Conservation (phyloP, 1,284 basidiomycete genomes). For the Schizophyllum amplum region DNA sequence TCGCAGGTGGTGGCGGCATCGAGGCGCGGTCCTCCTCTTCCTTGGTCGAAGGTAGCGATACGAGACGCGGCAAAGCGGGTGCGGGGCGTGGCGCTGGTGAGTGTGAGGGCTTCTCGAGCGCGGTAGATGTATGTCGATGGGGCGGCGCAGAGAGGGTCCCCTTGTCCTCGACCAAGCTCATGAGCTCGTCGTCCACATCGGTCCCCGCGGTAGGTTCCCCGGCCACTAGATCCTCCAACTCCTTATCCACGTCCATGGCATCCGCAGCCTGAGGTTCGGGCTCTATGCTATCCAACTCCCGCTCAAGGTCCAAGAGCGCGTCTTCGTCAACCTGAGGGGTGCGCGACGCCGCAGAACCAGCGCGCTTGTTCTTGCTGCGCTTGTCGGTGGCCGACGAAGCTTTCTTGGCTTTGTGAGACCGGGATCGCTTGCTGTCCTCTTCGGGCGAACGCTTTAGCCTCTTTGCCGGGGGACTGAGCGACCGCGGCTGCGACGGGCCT, state of each 20-base stretch:
- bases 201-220: conserved; percentile 34
- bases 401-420: background rate
- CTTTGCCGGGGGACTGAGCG: too few species aligned
- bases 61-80: background rate
- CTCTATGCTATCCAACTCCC: conserved; percentile 16
- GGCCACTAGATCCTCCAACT: conserved; percentile 30
- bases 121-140: conserved; percentile 13
- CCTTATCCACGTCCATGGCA: conserved; percentile 34
- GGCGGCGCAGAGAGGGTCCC: conserved; percentile 13
- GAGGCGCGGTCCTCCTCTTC: conserved; percentile 19
- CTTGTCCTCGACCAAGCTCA: conserved; percentile 56
- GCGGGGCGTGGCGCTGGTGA: background rate
- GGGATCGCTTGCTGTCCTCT: background rate
- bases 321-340: conserved; percentile 30
- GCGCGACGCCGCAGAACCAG: conserved; percentile 11
- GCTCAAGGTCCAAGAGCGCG: conserved; percentile 32
- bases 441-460: too few species aligned
- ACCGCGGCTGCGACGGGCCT: too few species aligned
- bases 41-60: conserved; percentile 12
- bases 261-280: conserved; percentile 16
- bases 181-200: conserved; percentile 65
- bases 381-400: conserved; percentile 1
- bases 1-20: conserved; percentile 8
- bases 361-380: conserved; percentile 6
- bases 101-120: conserved; percentile 3